Evolutionary conservation across 75 land plant species (phyloP).

Genomic region (Chamaecyparis obtusa): DNA sequence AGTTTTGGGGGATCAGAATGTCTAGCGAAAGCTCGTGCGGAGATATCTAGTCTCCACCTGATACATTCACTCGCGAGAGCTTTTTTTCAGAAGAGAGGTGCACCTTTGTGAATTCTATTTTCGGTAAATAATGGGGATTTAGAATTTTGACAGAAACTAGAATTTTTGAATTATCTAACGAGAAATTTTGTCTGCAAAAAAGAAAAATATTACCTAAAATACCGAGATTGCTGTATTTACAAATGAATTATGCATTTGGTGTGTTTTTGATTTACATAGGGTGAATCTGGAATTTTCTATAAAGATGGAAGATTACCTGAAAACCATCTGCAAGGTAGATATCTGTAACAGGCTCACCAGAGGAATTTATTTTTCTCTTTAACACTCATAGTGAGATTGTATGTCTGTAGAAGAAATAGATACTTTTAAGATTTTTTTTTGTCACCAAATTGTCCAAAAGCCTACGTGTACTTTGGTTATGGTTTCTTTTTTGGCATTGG

Average conservation of each 20-base stretch:
- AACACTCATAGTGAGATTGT: neutral
- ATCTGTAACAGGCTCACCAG: neutral
- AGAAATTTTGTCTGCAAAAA: neutral
- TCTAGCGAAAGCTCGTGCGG: neutral
- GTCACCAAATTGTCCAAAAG: no score
- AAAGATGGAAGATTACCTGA: neutral
- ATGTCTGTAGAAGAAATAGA: no score
- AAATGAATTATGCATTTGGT: neutral
- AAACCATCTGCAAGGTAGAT: neutral
- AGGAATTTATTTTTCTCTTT: neutral
- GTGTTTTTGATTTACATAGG: neutral
- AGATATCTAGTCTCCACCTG: neutral
- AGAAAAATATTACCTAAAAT: neutral
- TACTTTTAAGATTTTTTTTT: no score
- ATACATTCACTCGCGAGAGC: neutral
- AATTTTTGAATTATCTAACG: no score
- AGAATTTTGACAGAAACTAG: no score
- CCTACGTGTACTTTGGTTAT: no score
- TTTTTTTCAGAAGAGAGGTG: no score
- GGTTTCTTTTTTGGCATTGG: no score
- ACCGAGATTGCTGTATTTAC: neutral
- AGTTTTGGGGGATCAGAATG: neutral
- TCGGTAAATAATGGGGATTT: neutral
- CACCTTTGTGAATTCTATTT: neutral
- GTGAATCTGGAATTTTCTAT: neutral